phyloP scores from a whole-genome alignment of 2,329 filamentous ascomycete species.

The Verticillium longisporum region DNA sequence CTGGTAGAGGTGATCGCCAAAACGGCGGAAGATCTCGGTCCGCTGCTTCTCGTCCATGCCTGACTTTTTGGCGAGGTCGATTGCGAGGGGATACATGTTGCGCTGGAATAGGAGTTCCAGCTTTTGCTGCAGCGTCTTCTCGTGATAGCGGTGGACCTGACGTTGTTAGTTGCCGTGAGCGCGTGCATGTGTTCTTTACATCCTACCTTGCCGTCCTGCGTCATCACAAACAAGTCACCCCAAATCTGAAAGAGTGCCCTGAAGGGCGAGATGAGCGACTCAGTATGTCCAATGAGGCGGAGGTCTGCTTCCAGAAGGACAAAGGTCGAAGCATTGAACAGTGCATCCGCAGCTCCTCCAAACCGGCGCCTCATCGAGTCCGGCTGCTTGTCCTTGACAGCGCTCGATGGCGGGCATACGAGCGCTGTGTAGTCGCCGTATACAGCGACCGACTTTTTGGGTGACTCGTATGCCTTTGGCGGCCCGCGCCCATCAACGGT shows the following conservation, averaged over 20 bases:
- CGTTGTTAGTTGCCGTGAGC: conserved; percentile 6
- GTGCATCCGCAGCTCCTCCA: conserved; percentile 65
- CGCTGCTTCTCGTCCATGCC: conserved; percentile 75
- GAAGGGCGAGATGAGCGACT: conserved; percentile 74
- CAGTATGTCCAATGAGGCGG: conserved; percentile 82
- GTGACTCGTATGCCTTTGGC: conserved; percentile 84
- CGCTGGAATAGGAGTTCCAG: conserved; percentile 90
- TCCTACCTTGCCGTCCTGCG: conserved; percentile 79
- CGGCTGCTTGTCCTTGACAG: conserved; percentile 45
- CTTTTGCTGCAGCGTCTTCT: conserved; percentile 84
- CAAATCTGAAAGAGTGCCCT: conserved; percentile 78
- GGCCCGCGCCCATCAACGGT: conserved; percentile 76
- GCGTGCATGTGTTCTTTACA: not conserved
- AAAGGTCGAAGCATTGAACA: conserved; percentile 84
- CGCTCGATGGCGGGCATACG: conserved; percentile 63
- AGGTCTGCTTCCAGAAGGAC: conserved; percentile 88
- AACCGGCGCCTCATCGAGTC: conserved; percentile 65
- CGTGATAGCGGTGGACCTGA: conserved; percentile 78
- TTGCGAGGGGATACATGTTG: conserved; percentile 85
- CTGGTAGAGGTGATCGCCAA: conserved; percentile 90
- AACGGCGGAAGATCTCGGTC: conserved; percentile 86
- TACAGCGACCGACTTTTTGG: conserved; percentile 73
- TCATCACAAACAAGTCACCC: conserved; percentile 87
- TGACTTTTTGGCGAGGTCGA: conserved; percentile 85
- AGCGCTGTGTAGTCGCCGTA: conserved; percentile 84